A percentile compares a stretch with the other conserved stretches of the same genome.
These are phyloP conservation scores for Pleurotus sapidus DNA, from an alignment of 768 basidiomycete genomes.

Conservation along the genomic window DNA sequence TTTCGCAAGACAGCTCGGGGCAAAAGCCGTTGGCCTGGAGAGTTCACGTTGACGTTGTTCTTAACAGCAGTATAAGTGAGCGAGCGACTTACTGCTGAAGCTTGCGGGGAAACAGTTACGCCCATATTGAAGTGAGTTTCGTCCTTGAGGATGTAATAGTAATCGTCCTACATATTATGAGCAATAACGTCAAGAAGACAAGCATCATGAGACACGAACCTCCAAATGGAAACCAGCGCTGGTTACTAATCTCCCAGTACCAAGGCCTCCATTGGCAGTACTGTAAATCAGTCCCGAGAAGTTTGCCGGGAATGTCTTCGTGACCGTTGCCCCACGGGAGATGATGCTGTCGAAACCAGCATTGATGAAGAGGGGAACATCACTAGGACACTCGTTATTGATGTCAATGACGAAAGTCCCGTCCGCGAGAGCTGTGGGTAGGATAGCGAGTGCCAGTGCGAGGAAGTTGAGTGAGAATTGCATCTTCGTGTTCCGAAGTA, in stretches of 20 bases:
- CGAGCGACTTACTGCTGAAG: constrained; percentile 15
- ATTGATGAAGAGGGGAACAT: constrained; percentile 17
- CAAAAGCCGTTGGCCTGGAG: constrained; percentile 14
- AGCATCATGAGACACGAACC: constrained; percentile 1
- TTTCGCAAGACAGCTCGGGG: constrained; percentile 13
- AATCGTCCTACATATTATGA: constrained; percentile 11
- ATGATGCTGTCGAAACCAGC: constrained; percentile 14
- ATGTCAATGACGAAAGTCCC: constrained; percentile 4
- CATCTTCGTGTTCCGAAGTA: too few relatives aligned
- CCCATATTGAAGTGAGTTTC: constrained; percentile 27
- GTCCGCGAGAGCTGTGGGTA: neutral
- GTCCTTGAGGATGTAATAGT: constrained; percentile 31
- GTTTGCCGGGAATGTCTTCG: constrained; percentile 11
- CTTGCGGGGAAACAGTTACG: constrained; percentile 23
- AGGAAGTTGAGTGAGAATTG: neutral
- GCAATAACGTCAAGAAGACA: neutral
- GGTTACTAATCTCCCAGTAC: constrained; percentile 14
- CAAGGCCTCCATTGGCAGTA: constrained; percentile 16
- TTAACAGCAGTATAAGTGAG: neutral
- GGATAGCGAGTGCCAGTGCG: neutral
- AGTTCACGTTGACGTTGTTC: too few relatives aligned
- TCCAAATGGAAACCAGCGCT: constrained; percentile 21
- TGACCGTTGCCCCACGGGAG: constrained; percentile 7
- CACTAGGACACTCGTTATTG: constrained; percentile 20
- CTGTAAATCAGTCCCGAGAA: constrained; percentile 19